These are phyloP conservation scores for Trametopsis cervina DNA, from an alignment of 768 basidiomycete genomes.

Conservation along the genomic window DNA sequence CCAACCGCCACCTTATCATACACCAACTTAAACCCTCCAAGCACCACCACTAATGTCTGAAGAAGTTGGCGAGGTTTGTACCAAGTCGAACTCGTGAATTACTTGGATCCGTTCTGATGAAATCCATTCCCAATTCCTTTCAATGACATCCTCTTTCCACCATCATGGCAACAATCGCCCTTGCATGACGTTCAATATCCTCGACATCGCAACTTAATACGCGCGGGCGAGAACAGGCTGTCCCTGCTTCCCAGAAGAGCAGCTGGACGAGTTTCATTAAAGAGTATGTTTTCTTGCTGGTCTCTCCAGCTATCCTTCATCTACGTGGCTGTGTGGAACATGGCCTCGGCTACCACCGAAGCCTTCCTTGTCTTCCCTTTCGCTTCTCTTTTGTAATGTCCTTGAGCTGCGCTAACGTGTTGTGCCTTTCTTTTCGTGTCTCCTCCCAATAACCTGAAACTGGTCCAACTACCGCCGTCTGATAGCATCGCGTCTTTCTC, in stretches of 20 bases:
- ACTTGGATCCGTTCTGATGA: not conserved
- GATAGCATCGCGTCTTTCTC: conserved; percentile 76
- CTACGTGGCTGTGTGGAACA: no score
- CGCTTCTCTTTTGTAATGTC: conserved; percentile 7
- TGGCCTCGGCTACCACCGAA: no score
- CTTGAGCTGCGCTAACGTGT: not conserved
- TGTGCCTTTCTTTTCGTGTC: not conserved
- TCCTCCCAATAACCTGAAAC: no score
- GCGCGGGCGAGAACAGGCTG: conserved; percentile 35
- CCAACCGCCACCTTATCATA: no score
- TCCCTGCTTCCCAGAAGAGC: conserved; percentile 76
- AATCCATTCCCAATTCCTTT: no score
- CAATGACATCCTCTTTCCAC: not conserved
- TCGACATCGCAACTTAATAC: not conserved
- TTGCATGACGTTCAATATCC: not conserved
- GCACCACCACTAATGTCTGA: not conserved
- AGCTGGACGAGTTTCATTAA: conserved; percentile 92
- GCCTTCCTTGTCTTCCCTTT: not conserved
- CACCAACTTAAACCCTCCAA: not conserved
- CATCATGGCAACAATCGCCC: not conserved
- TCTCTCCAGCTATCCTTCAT: no score
- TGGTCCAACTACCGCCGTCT: conserved; percentile 3
- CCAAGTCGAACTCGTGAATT: not conserved
- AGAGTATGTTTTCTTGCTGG: conserved; percentile 73
- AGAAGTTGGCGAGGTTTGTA: conserved; percentile 10